Base-by-base conservation (phyloP, 2,329 filamentous ascomycete species). In the Calonectria naviculata region DNA sequence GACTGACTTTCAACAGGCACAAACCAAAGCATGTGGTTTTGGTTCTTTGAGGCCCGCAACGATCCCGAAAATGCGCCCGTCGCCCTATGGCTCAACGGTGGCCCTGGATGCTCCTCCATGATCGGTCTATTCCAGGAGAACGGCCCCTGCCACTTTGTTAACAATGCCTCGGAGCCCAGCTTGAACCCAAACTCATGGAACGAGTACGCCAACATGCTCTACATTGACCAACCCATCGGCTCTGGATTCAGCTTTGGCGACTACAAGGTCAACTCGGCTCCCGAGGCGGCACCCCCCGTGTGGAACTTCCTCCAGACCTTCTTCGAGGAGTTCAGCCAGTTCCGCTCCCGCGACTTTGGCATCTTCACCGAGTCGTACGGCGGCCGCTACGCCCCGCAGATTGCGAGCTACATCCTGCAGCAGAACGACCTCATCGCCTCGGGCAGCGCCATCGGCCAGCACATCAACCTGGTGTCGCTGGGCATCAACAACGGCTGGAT, bases 71-170 rank as follows among this genome's bases (percentile, higher is more conserved):
- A 80, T 41, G 83, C 83, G 3, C 84, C 81, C 36, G 79, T 92
- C 58, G 89, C 87, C 17, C 89, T 93, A 76, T 93, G 90, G 90
- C 85, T 82, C 62, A 82, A 82, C 56, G 80, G 80, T 21, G 80
- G 80, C 2, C 80, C 80, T 9, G 80, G 80, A 17, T 81, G 80
- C 67, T 82, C 80, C 6, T 82, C 80, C 8, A 79, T 81, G 74
- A 47, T 79, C 65, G 80, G 80, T 12, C 78, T 93, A 65, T 91
- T 93, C 76, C 84, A 85, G 28, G 91, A 92, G 78, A 93, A 98
- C 72, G 96, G 96, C 56, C 95, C 96, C 6, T 92, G 94, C 34
- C 93, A 92, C 74, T 91, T 98, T 80, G 78, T 77, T 62, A 66
- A 76, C 19, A 68, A 71, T 15, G 72, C 78, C n/a, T 74, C 78